Base-by-base conservation (phyloP, 345 rosid species). In the Noccaea bulbosa region DNA sequence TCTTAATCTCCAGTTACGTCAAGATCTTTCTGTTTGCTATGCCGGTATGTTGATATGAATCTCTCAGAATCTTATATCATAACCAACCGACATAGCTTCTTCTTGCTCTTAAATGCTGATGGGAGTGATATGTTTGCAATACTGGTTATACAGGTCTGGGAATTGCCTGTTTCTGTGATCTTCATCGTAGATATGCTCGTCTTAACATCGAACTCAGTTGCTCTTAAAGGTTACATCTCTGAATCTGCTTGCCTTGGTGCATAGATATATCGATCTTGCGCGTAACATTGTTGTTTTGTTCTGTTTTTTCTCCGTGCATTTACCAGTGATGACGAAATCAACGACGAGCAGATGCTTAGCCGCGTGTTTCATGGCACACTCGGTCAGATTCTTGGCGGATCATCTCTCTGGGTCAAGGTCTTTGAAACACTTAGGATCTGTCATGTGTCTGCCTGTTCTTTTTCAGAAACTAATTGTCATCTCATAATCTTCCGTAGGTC, bases 1-100 rank as follows among this genome's bases (percentile, higher is more conserved):
- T 87, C 55, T 69, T 90, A 12, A 81, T 93, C 77, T 93, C 93
- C 34, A 90, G 97, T 79, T 88, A 86, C 68, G 78, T 84, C 79
- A 90, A 86, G 92, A 78, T 88, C 75, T 81, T 83, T 65, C 85
- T 86, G 59, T 30, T 85, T 50, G 85, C 89, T 62, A 82, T 84
- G 87, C 85, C 73, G 93, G 96, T 90, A 82, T 41, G 82, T 43
- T 50, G 33, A 33, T 55, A 17, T 4, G 12, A 1, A 15, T 6
- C 35, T 9, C 24, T 48, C 30, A 24, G 17, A 11, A 6, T 39
- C 67, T 48, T 43, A 17, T 5, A 46, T 44, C 10, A 10, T 11
- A 41, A 52, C 7, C 22, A n/a, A 66, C 15, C 5, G 0, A 24
- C 48, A 38, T 51, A 32, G 51, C 9, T 44, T 45, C 38, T 68